phyloP scores from a whole-genome alignment of 768 basidiomycete genomes.

The Krasilnikovozyma curviuscula region DNA sequence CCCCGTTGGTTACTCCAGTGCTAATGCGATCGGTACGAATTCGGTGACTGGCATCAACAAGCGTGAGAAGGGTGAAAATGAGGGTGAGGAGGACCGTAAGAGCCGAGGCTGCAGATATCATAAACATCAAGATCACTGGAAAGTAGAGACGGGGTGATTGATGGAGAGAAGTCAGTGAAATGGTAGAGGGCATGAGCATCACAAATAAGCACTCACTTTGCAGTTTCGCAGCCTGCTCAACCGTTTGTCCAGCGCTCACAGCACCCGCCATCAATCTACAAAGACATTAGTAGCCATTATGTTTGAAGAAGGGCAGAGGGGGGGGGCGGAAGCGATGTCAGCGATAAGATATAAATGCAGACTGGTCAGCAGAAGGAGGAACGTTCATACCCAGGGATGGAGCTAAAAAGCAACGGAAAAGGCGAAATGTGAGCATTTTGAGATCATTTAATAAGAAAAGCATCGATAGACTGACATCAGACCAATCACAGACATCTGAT shows the following conservation, averaged over 20 bases:
- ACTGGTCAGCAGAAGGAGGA: not conserved
- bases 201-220: slow-evolving; percentile 34
- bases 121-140: slow-evolving; percentile 80
- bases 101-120: slow-evolving; percentile 61
- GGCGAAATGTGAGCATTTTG: not conserved
- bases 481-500: slow-evolving; percentile 49
- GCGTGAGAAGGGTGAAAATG: slow-evolving; percentile 42
- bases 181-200: not conserved
- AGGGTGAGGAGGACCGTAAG: slow-evolving; percentile 50
- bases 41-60: too few relatives aligned
- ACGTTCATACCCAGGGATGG: not conserved
- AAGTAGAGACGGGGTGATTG: not conserved
- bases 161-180: not conserved
- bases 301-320: too few relatives aligned
- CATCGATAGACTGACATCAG: slow-evolving; percentile 27
- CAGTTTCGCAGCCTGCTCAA: slow-evolving; percentile 63
- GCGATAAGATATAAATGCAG: slow-evolving; percentile 5
- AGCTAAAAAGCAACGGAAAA: not conserved
- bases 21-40: too few relatives aligned
- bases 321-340: slow-evolving; percentile 1
- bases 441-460: not conserved
- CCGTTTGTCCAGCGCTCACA: slow-evolving; percentile 64
- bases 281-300: too few relatives aligned
- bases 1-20: too few relatives aligned
- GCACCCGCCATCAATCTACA: slow-evolving; percentile 92